Evolutionary conservation across 148 eudicot genomes (phyloP), one percentile per base, ranked within the genome.

Genomic region (Heliamphora exappendiculata): DNA sequence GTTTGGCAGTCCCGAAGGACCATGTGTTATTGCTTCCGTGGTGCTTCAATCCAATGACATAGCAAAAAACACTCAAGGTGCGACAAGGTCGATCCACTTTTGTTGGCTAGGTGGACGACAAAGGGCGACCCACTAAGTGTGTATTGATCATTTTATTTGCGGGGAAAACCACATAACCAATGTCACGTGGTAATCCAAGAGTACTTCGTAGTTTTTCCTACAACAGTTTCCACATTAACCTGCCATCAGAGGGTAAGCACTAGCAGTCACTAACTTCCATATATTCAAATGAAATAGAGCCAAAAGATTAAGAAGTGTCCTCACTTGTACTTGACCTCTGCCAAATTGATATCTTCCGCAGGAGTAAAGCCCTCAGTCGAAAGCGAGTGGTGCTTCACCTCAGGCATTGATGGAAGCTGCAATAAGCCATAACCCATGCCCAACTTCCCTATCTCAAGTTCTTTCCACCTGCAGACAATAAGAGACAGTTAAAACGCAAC

Each of bases 401-500:
- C 99, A 4, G 96, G 77, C 87, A 95, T 81, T 7, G 86, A 85
- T 67, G 99, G 99, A 60, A 95, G 86, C 80, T 91, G 93, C 88
- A 95, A 78, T 74, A 95, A 78, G 60, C 99, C 99, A 84, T 72
- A 91, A 34, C 97, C 97, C 99, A 89, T 95, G 16, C 93, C 99
- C 82, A 95, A 82, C 79, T 87, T 95, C 77, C 99, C 99, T 39
- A 92, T 79, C 79, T 92, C 94, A 73, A 95, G 91, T 58, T 83
- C 93, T 85, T 92, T 95, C 96, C 93, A 95, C 39, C 81, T 78
- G 44, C 31, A 72, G 19, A 36, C 22, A 78, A 33, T n/a, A 51
- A 12, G 60, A 72, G 45, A 36, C 22, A 28, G 3, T 59, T 28
- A 12, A 24, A 64, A 12, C n/a, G n/a, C n/a, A n/a, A n/a, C n/a